These are phyloP conservation scores for Aspergillus ruber DNA, from an alignment of 2,329 filamentous ascomycete species.

Conservation along the genomic window DNA sequence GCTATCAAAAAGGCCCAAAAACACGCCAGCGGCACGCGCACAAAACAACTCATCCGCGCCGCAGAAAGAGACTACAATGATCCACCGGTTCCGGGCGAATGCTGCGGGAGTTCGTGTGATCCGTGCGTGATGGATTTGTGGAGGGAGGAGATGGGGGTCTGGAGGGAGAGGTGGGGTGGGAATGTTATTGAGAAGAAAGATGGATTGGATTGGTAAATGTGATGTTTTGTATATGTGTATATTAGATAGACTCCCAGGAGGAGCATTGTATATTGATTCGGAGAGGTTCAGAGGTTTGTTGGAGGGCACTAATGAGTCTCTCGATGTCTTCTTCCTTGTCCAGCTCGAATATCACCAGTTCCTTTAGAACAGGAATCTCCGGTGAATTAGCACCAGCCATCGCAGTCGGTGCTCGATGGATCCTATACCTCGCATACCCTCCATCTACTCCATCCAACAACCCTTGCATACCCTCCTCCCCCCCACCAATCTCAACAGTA, in stretches of 20 bases:
- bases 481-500: not conserved
- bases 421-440: not conserved
- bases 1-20: conserved; percentile 23
- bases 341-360: not conserved
- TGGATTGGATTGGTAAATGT: not conserved
- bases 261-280: not conserved
- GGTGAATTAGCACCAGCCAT: not conserved
- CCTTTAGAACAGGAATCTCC: not conserved
- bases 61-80: conserved; percentile 23
- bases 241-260: not conserved
- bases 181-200: conserved; percentile 8
- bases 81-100: conserved; percentile 27
- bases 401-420: not conserved
- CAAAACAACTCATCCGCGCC: conserved; percentile 28
- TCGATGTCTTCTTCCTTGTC: not conserved
- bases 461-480: not conserved
- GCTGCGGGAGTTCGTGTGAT: conserved; percentile 33
- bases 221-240: not conserved
- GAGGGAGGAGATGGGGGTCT: conserved; percentile 27
- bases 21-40: conserved; percentile 22
- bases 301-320: not conserved
- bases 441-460: not conserved
- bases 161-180: conserved; percentile 28
- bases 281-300: not conserved
- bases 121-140: conserved; percentile 31